Conservation (phyloP, 306 rosid genomes). For the Cyclanthera cordifolia region DNA sequence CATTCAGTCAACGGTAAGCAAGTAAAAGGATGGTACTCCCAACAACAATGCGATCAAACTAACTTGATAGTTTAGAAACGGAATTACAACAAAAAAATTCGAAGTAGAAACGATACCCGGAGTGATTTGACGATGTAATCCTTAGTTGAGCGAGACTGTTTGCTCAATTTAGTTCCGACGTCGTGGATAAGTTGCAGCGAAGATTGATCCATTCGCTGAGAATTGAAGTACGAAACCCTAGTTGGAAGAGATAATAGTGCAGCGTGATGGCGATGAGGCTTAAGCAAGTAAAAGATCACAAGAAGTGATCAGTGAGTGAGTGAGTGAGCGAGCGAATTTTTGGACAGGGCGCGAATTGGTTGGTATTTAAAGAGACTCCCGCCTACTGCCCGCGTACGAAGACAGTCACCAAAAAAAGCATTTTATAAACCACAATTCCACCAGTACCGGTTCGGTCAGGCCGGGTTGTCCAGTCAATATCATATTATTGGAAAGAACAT, state of each 20-base stretch:
- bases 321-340: not conserved
- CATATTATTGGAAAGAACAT: no score
- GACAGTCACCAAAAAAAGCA: no score
- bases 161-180: conserved; percentile 43
- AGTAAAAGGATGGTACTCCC: not conserved
- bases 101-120: conserved; percentile 25
- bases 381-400: conserved; percentile 37
- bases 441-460: no score
- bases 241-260: not conserved
- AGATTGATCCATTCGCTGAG: conserved; percentile 35
- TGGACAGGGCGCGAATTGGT: not conserved
- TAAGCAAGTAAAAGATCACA: not conserved
- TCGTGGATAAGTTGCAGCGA: conserved; percentile 39
- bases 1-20: not conserved
- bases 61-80: not conserved
- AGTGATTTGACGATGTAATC: conserved; percentile 66
- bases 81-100: not conserved
- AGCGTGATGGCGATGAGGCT: not conserved
- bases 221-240: not conserved
- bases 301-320: not conserved
- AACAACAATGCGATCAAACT: no score
- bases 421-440: no score
- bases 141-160: conserved; percentile 48
- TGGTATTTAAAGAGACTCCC: conserved; percentile 25
- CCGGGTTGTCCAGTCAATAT: no score